phyloP scores from a whole-genome alignment of 495 filamentous ascomycete genomes.

The Neurospora terricola region DNA sequence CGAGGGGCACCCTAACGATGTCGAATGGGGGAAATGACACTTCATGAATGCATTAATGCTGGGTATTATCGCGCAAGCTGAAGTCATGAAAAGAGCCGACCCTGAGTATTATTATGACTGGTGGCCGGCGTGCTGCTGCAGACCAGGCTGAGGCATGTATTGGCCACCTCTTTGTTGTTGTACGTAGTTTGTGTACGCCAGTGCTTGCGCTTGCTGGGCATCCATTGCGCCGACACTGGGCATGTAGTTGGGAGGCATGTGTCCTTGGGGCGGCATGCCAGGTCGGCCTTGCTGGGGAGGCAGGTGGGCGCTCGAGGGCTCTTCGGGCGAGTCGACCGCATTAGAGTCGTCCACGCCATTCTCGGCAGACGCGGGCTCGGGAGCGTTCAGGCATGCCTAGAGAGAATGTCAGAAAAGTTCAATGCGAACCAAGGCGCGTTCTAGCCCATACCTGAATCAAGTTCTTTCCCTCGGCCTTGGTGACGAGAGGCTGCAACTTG shows the following conservation, averaged over 20 bases:
- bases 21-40: conserved; percentile 25
- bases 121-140: conserved; percentile 46
- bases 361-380: conserved; percentile 80
- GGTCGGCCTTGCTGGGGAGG: conserved; percentile 44
- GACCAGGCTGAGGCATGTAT: conserved; percentile 45
- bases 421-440: neutral
- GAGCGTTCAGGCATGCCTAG: conserved; percentile 91
- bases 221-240: conserved; percentile 42
- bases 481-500: conserved; percentile 96
- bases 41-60: conserved; percentile 41
- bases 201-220: conserved; percentile 45
- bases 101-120: conserved; percentile 30
- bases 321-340: conserved; percentile 54
- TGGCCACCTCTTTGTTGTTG: conserved; percentile 38
- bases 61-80: conserved; percentile 37
- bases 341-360: conserved; percentile 77
- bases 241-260: conserved; percentile 42
- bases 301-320: conserved; percentile 47
- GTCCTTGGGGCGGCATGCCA: conserved; percentile 37
- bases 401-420: conserved; percentile 4
- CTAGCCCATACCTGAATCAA: conserved; percentile 79
- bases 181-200: conserved; percentile 55
- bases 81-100: conserved; percentile 17
- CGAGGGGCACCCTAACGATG: conserved; percentile 12
- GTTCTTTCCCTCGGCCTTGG: conserved; percentile 99